Conservation (phyloP, 768 basidiomycete species). For the Solioccasus polychromus region DNA sequence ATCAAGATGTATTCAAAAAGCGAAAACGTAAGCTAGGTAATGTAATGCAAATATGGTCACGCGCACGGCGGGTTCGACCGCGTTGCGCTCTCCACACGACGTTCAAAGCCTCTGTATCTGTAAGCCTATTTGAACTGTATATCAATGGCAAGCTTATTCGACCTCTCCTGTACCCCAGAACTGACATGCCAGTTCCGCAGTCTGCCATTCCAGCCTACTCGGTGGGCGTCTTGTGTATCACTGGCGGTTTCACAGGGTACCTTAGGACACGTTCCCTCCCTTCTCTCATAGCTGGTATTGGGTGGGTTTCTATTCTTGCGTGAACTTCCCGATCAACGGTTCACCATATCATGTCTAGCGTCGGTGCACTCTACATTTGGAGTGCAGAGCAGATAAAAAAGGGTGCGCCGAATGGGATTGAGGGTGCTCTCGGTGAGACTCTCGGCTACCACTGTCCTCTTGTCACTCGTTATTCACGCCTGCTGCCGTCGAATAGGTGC, state of each 20-base stretch:
- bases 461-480: background rate
- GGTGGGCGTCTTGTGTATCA: conserved; percentile 73
- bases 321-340: no score
- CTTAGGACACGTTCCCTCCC: conserved; percentile 73
- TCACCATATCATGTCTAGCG: conserved; percentile 39
- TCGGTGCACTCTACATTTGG: conserved; percentile 77
- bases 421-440: conserved; percentile 70
- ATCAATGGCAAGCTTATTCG: conserved; percentile 29
- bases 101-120: conserved; percentile 7
- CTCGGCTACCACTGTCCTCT: background rate
- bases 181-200: conserved; percentile 39
- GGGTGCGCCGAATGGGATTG: conserved; percentile 70
- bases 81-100: background rate
- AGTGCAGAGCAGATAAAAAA: conserved; percentile 74
- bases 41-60: conserved; percentile 8
- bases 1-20: no score
- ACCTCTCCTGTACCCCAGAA: conserved; percentile 1
- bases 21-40: background rate
- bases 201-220: conserved; percentile 79
- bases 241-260: conserved; percentile 75
- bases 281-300: conserved; percentile 77
- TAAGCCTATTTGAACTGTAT: conserved; percentile 20
- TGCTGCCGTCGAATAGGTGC: conserved; percentile 47
- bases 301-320: conserved; percentile 42
- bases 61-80: conserved; percentile 7